Evolutionary conservation across 2,329 filamentous ascomycete species (phyloP).

Genomic region (Aspergillus neoniger): DNA sequence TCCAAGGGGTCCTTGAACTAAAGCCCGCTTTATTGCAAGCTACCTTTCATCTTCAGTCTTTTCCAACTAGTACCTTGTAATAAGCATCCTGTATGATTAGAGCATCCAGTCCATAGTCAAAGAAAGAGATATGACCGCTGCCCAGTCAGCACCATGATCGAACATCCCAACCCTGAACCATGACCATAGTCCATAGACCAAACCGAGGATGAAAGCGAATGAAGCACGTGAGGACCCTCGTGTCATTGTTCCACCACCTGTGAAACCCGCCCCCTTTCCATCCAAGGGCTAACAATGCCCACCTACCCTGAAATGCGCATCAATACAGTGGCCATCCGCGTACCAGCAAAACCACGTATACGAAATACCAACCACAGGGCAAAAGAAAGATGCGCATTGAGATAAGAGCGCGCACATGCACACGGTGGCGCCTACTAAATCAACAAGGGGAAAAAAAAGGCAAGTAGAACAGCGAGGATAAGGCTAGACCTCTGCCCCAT

Average conservation of each 20-base stretch:
- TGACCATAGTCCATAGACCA: background rate
- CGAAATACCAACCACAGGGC: background rate
- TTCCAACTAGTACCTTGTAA: slow-evolving; percentile 3
- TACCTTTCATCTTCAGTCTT: background rate
- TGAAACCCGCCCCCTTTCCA: background rate
- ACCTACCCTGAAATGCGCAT: background rate
- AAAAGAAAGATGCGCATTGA: background rate
- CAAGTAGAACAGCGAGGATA: background rate
- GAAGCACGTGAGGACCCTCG: background rate
- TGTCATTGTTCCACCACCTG: background rate
- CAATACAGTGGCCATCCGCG: background rate
- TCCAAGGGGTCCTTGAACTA: background rate
- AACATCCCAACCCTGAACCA: background rate
- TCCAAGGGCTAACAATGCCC: background rate
- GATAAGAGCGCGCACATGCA: background rate
- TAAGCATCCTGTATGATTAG: background rate
- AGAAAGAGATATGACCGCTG: background rate
- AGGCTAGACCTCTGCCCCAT: background rate
- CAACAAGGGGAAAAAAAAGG: too few relatives aligned
- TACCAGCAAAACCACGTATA: background rate
- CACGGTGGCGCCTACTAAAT: background rate
- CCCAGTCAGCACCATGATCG: background rate
- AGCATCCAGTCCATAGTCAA: background rate
- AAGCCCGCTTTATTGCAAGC: background rate
- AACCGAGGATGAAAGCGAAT: background rate